Evolutionary conservation across 2,329 filamentous ascomycete species (phyloP).

Genomic region (Simplicillium sp.): DNA sequence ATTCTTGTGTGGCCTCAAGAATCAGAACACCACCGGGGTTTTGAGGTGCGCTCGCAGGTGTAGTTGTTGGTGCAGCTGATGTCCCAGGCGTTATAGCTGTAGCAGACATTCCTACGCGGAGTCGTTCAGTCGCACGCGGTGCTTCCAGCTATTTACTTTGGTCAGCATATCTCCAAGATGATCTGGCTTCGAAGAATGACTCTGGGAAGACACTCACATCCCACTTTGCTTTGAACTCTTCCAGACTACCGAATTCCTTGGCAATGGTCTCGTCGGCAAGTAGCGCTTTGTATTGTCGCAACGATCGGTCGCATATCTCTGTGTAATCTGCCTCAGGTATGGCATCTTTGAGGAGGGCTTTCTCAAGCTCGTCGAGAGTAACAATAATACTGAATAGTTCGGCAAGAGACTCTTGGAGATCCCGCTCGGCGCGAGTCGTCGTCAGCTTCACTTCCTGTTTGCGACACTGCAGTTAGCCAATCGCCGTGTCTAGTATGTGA

Average conservation of each 20-base stretch:
- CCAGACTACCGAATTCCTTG: constrained; percentile 77
- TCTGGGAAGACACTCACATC: constrained; percentile 50
- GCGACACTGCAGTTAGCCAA: not conserved
- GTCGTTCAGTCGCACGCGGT: constrained; percentile 82
- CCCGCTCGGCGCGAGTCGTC: constrained; percentile 76
- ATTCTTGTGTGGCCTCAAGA: constrained; percentile 88
- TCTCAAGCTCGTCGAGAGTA: constrained; percentile 89
- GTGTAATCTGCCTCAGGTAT: constrained; percentile 89
- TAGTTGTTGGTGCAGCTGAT: constrained; percentile 31
- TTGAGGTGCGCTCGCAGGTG: constrained; percentile 29
- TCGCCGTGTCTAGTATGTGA: not conserved
- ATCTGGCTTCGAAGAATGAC: not conserved
- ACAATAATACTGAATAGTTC: constrained; percentile 98
- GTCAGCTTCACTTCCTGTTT: constrained; percentile 83
- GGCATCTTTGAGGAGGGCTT: constrained; percentile 92
- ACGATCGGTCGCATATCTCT: constrained; percentile 83
- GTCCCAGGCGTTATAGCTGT: constrained; percentile 57
- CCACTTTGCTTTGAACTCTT: constrained; percentile 87
- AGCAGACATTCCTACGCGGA: constrained; percentile 86
- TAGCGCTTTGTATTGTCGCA: constrained; percentile 96
- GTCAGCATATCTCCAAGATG: not conserved
- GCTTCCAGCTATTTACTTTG: constrained; percentile 64
- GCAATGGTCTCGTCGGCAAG: constrained; percentile 84
- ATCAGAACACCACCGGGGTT: constrained; percentile 59
- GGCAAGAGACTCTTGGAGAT: constrained; percentile 89